Conservation (phyloP, 1,139 yeast genomes). For the Suhomyces yuchorum region DNA sequence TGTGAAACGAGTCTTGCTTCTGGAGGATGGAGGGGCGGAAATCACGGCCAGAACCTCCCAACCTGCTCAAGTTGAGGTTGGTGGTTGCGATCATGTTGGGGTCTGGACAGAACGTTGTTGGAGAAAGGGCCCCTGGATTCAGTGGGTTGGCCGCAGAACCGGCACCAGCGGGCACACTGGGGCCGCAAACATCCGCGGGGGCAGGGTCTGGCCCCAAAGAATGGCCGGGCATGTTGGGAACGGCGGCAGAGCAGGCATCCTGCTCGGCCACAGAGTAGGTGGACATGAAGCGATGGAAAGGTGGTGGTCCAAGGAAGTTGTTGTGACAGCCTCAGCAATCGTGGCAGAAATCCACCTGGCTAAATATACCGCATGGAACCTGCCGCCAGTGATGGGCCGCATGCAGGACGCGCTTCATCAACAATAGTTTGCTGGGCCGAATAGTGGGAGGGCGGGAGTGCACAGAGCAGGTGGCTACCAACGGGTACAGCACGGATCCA, state of each 20-base stretch:
- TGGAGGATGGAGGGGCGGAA: slow-evolving; percentile 7
- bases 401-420: slow-evolving; percentile 8
- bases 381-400: not conserved
- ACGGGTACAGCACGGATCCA: not conserved
- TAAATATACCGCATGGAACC: slow-evolving; percentile 5
- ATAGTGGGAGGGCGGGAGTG: not conserved
- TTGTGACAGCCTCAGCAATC: slow-evolving; percentile 6
- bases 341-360: slow-evolving; percentile 1
- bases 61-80: slow-evolving; percentile 18
- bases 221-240: not conserved
- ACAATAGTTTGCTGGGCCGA: slow-evolving; percentile 1
- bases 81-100: slow-evolving; percentile 18
- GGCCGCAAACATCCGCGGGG: not conserved
- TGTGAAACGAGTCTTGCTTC: slow-evolving; percentile 8
- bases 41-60: slow-evolving; percentile 11
- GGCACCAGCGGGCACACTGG: not conserved
- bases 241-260: not conserved
- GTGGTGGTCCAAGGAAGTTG: not conserved
- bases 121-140: not conserved
- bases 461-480: slow-evolving; percentile 1
- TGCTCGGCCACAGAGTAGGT: not conserved
- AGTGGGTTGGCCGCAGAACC: not conserved
- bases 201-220: not conserved
- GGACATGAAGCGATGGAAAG: not conserved
- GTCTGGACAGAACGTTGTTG: slow-evolving; percentile 11